phyloP scores from a whole-genome alignment of 2,329 filamentous ascomycete species.

The Monosporascus sp. region DNA sequence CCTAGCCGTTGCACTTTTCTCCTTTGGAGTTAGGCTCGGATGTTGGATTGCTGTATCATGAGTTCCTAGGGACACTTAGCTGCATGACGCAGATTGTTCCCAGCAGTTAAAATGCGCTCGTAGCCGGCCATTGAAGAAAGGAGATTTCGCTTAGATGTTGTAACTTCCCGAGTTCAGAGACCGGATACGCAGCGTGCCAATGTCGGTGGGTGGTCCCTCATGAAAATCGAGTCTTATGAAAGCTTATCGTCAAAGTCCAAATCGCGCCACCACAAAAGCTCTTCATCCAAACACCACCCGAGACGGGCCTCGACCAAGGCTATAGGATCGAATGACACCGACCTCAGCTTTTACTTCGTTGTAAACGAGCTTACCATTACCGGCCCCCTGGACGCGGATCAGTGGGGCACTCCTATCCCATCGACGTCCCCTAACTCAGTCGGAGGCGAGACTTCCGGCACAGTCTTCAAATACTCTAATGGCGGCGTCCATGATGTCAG shows the following conservation, averaged over 20 bases:
- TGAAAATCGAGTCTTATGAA: not conserved
- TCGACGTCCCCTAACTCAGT: not conserved
- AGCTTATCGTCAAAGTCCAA: not conserved
- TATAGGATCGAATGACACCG: not conserved
- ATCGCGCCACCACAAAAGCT: not conserved
- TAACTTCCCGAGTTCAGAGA: no score
- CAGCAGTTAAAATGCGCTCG: not conserved
- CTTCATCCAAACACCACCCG: not conserved
- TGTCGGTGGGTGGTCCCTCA: not conserved
- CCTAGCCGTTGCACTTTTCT: not conserved
- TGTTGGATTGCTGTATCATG: not conserved
- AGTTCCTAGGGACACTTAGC: no score
- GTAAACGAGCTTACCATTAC: not conserved
- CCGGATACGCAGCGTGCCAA: not conserved
- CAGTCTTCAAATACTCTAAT: not conserved
- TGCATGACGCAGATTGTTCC: not conserved
- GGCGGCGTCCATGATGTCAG: not conserved
- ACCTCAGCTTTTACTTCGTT: not conserved
- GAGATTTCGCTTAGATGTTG: no score
- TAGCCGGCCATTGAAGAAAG: no score
- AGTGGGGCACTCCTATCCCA: not conserved
- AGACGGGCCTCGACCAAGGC: not conserved
- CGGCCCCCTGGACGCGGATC: not conserved
- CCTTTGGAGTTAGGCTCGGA: not conserved
- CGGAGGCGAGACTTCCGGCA: not conserved